Evolutionary conservation across 345 rosid genomes (phyloP), one percentile per base, ranked within the genome.

Genomic region (Arabidopsis suecica): DNA sequence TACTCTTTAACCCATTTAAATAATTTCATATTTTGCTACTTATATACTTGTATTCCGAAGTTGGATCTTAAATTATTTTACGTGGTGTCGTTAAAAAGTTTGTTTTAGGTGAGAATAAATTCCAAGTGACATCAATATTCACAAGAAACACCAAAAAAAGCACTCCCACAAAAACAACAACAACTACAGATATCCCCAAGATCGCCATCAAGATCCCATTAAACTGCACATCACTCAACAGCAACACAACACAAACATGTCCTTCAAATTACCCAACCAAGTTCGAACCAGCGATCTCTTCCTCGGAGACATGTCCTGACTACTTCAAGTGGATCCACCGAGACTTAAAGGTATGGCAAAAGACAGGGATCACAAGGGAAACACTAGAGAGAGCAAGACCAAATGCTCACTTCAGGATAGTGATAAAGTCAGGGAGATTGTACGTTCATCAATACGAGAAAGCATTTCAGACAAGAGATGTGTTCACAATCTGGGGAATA

Each of bases 401-500:
- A 0, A 14, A 8, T 13, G 89, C 96, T 3, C 73, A 84, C 62
- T 85, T 88, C 68, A 82, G 93, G 69, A 47, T 88, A 3, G 78
- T 84, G 33, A 81, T 86, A 32, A 64, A 81, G 33, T 56, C 80
- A 12, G 88, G 88, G 25, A 84, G 78, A 72, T 79, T 77, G 13
- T 89, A 89, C 13, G 82, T 89, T 34, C 83, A 82, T 80, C 70
- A 69, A 55, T 87, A 77, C 45, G 65, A 57, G 4, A 75, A 53
- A 74, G 69, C 82, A 3, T 88, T 14, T 50, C 88, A 86, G 60
- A 86, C 93, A 8, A 85, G 96, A 37, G 93, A 90, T 44, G 66
- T 79, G 18, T 86, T 86, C 68, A 90, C 93, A 0, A 36, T 88
- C 1, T 90, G 93, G 96, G 96, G 96, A 20, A 83, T 90, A 69